Evolutionary conservation across 2,329 filamentous ascomycete genomes (phyloP).

Genomic region (Curvularia eragrostidis): DNA sequence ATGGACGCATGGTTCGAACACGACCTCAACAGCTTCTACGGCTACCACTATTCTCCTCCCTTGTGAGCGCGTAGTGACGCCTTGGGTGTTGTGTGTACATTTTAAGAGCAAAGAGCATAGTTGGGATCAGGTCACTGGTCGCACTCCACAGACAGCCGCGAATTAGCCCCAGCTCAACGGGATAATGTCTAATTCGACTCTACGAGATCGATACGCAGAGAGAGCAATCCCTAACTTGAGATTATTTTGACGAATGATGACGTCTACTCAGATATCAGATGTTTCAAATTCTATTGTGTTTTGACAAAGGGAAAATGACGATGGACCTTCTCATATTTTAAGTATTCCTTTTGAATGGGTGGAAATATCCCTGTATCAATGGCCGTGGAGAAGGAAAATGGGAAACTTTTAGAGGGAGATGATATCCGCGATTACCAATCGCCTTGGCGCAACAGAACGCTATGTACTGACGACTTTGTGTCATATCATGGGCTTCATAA

Average conservation of each 20-base stretch:
- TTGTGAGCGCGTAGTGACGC: background rate
- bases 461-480: background rate
- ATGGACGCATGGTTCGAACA: slow-evolving; percentile 6
- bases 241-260: background rate
- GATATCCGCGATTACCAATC: background rate
- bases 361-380: background rate
- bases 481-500: background rate
- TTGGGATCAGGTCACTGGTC: background rate
- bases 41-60: background rate
- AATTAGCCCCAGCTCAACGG: background rate
- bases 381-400: background rate
- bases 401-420: background rate
- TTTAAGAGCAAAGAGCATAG: background rate
- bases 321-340: background rate
- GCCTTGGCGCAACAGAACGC: background rate
- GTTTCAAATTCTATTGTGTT: background rate
- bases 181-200: background rate
- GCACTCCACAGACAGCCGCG: background rate
- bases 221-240: background rate
- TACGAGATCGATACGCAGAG: background rate
- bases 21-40: slow-evolving; percentile 5
- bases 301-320: background rate
- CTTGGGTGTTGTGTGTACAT: background rate
- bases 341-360: background rate
- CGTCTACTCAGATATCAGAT: background rate